Evolutionary conservation across 176 grass and related monocot species (phyloP).

Genomic region (Luzula sylvatica): DNA sequence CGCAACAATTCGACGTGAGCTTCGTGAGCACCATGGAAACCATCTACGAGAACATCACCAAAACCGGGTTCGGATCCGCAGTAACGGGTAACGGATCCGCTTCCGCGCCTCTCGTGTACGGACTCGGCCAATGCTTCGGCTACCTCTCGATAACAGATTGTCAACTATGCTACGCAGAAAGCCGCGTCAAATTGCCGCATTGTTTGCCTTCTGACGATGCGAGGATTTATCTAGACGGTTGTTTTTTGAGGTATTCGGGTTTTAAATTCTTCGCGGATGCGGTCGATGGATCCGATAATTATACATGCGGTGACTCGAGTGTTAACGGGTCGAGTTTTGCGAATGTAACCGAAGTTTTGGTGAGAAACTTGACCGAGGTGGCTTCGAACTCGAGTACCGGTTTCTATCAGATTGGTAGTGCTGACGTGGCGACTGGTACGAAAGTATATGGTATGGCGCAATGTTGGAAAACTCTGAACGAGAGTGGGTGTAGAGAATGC

Average conservation of each 20-base stretch:
- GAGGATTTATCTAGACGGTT: slow-evolving; percentile 63
- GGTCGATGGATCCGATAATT: slow-evolving; percentile 36
- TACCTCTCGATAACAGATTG: slow-evolving; percentile 58
- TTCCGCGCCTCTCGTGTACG: slow-evolving; percentile 25
- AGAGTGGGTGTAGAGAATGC: slow-evolving; percentile 45
- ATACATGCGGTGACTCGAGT: slow-evolving; percentile 37
- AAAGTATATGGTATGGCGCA: slow-evolving; percentile 55
- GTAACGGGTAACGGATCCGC: slow-evolving; percentile 22
- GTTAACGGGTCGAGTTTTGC: slow-evolving; percentile 10
- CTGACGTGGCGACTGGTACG: neutral
- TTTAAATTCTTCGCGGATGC: slow-evolving; percentile 27
- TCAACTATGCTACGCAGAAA: slow-evolving; percentile 70
- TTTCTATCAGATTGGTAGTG: slow-evolving; percentile 14
- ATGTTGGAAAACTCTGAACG: slow-evolving; percentile 82
- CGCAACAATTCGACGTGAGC: slow-evolving; percentile 46
- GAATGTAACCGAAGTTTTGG: slow-evolving; percentile 8
- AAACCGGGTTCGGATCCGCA: slow-evolving; percentile 38
- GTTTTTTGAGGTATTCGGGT: slow-evolving; percentile 59
- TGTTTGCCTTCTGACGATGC: slow-evolving; percentile 47
- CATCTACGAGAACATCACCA: slow-evolving; percentile 55
- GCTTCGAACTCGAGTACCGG: slow-evolving; percentile 16
- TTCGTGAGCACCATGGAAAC: slow-evolving; percentile 48
- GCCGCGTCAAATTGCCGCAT: slow-evolving; percentile 56
- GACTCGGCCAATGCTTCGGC: slow-evolving; percentile 52
- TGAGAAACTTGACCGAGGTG: slow-evolving; percentile 40